phyloP scores from a whole-genome alignment of 176 grass and related monocot genomes.

The Oryza coarctata region DNA sequence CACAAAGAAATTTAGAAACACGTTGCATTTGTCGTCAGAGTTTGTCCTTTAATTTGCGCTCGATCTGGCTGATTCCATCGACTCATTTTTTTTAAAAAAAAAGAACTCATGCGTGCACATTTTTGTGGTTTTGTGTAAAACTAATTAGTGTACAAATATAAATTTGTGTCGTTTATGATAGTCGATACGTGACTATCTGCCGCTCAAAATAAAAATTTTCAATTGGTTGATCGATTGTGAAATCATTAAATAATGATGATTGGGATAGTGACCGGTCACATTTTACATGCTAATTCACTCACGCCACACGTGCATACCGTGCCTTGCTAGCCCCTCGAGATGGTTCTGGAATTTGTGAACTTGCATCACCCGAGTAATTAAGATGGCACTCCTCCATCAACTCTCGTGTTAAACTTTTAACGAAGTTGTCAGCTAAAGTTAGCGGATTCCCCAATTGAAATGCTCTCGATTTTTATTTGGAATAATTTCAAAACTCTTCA shows the following conservation, averaged over 20 bases:
- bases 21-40: not conserved
- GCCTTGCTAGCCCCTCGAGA: not conserved
- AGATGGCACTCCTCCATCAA: not conserved
- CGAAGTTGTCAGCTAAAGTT: not conserved
- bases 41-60: too few relatives aligned
- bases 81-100: too few relatives aligned
- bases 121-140: too few relatives aligned
- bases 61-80: too few relatives aligned
- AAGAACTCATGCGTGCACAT: too few relatives aligned
- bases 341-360: not conserved
- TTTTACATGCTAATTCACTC: not conserved
- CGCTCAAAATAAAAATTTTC: not conserved
- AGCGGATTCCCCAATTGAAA: not conserved
- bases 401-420: not conserved
- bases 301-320: not conserved
- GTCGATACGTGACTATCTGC: not conserved
- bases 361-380: not conserved
- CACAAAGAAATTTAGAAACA: not conserved
- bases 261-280: not conserved
- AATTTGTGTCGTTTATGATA: not conserved
- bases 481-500: not conserved
- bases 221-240: not conserved
- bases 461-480: not conserved
- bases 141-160: too few relatives aligned
- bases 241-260: not conserved